Evolutionary conservation across 805 yeast species (phyloP), one percentile per base, ranked within the genome.

Genomic region (Ogataea nitratoaversa): DNA sequence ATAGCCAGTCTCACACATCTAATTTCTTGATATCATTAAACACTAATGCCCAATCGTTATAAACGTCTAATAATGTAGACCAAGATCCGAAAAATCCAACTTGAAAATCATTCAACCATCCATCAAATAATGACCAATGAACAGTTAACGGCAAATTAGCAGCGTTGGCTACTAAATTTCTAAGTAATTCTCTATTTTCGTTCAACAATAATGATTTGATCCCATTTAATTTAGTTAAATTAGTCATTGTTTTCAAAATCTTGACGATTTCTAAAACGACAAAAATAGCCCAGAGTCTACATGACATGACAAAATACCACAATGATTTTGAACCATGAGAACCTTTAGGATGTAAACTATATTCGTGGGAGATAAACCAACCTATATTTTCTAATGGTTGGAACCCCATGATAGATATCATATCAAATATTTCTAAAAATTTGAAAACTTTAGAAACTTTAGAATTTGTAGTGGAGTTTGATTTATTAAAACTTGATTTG

Each of bases 321-420:
- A 47, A 34, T 6, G 52, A 38, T 4, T 41, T 11, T 1, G 14
- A 9, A 8, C 33, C 40, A 3, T 46, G 22, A 23, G 37, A 40
- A 11, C 32, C 25, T 9, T 52, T 53, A 9, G 47, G 29, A 22
- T 51, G 55, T 4, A 48, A 28, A 5, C 59, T 47, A 62, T 64
- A 62, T 22, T 50, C 44, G 38, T 62, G 66, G 30, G 60, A 65
- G 8, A 54, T 50, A 9, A 54, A 54, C 49, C 62, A 64, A 1
- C 62, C 67, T 22, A 59, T 42, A 25, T 63, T 64, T 44, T 65
- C 69, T 19, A 63, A 42, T 7, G 67, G 62, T 45, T 65, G 69
- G 40, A 52, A 59, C 1, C 50, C 42, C 13, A 57, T 53, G 20
- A 59, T 56, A 11, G 61, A 48, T 4, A 58, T 38, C 4, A 53